Evolutionary conservation across 345 rosid species (phyloP).

Genomic region (Hirschfeldia incana): DNA sequence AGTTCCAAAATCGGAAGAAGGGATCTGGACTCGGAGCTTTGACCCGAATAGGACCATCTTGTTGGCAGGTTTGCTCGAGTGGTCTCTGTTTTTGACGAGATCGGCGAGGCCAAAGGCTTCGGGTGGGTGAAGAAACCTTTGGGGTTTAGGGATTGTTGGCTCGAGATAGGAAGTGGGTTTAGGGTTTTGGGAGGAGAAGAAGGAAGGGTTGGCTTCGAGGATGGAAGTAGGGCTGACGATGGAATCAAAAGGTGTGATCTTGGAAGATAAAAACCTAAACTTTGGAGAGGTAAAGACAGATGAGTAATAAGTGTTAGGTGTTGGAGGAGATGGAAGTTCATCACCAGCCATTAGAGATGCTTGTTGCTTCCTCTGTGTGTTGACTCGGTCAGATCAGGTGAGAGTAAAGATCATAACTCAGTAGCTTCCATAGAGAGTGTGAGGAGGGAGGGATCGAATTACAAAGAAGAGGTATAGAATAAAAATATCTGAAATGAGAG

Average conservation of each 20-base stretch:
- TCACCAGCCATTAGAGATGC: constrained; percentile 62
- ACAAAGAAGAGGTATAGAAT: not conserved
- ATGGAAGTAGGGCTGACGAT: constrained; percentile 62
- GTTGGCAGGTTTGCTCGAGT: constrained; percentile 37
- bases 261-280: constrained; percentile 55
- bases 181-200: constrained; percentile 42
- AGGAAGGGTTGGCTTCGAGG: constrained; percentile 51
- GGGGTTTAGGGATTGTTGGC: constrained; percentile 40
- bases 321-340: constrained; percentile 44
- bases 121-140: constrained; percentile 33
- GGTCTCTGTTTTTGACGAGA: constrained; percentile 41
- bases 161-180: constrained; percentile 21
- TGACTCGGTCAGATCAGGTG: not conserved
- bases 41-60: constrained; percentile 59
- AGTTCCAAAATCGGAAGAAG: constrained; percentile 57
- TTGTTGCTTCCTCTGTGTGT: constrained; percentile 37
- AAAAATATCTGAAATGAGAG: not conserved
- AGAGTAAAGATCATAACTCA: constrained; percentile 37
- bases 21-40: constrained; percentile 57
- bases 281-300: constrained; percentile 54
- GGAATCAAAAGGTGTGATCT: constrained; percentile 45
- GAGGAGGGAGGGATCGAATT: not conserved
- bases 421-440: constrained; percentile 40
- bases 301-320: constrained; percentile 23
- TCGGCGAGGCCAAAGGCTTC: constrained; percentile 67